Evolutionary conservation across 2,329 filamentous ascomycete genomes (phyloP), one percentile per base, ranked within the genome.

Genomic region (Colletotrichum acutatum): DNA sequence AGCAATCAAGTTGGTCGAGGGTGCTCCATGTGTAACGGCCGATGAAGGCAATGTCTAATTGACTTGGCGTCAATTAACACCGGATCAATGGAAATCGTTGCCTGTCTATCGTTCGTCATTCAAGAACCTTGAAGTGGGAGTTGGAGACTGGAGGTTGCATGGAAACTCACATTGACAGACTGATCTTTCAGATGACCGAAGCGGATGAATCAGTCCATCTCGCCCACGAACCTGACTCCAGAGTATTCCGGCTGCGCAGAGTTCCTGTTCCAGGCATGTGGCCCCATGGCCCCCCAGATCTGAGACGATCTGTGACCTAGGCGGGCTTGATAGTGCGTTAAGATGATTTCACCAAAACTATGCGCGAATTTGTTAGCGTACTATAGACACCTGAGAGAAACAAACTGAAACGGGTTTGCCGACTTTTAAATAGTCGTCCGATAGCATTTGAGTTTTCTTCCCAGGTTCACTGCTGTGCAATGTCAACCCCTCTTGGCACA

Each of bases 251-350:
- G 66, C 59, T 60, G 68, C 34, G 37, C 66, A 70, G 61, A 72
- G 65, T 70, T 72, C 70, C 66, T 72, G 66, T 72, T 72, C 66
- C 70, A 70, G 66, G 46, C 70, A 30, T 60, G 54, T 30, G 46
- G 70, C 5, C 54, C 60, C n/a, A 46, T 30, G 46, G 70, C 8
- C 54, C 54, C 26, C n/a, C 56, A 32, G 56, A n/a, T 54, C 30
- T 28, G 60, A 64, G 70, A 72, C 54, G 70, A 61, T 49, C 60
- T 46, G 46, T 34, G 66, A 32, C 12, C 37, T 53, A n/a, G 3
- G 12, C n/a, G 14, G 5, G 22, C 5, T 4, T 7, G 65, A 63
- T 72, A 58, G n/a, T 11, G n/a, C 5, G 2, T 16, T 72, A 72
- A 52, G 34, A 30, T 12, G 0, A 0, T 0, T 0, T 7, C 1